Conservation (phyloP, 306 rosid species). For the Rosa rugosa region DNA sequence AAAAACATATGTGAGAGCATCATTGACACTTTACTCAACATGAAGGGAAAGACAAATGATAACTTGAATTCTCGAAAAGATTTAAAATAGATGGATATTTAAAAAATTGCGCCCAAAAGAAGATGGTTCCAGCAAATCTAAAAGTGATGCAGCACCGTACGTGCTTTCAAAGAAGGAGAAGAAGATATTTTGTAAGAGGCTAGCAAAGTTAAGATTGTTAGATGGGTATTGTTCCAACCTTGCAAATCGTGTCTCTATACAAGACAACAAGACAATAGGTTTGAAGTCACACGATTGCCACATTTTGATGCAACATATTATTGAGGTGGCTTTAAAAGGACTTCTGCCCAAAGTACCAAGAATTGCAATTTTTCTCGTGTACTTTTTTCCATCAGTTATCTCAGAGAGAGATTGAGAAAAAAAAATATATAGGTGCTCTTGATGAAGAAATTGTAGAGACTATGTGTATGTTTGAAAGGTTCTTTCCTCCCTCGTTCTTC, state of each 20-base stretch:
- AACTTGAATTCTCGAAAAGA: not conserved
- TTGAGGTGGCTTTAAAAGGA: not conserved
- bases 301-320: not conserved
- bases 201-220: not conserved
- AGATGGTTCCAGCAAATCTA: not conserved
- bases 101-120: not conserved
- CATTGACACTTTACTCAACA: not conserved
- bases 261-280: not conserved
- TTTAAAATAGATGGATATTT: not conserved
- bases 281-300: conserved; percentile 1
- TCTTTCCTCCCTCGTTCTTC: not conserved
- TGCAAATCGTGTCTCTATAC: not conserved
- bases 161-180: not conserved
- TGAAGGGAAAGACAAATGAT: not conserved
- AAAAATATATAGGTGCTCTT: not conserved
- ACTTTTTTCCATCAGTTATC: not conserved
- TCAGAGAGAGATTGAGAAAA: not conserved
- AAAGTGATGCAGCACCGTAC: not conserved
- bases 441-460: not conserved
- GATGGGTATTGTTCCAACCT: not conserved
- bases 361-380: not conserved
- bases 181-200: not conserved
- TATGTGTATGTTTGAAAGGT: not conserved
- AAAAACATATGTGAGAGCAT: not conserved
- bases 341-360: not conserved